phyloP scores from a whole-genome alignment of 139 green algal genomes.

The Limnomonas spitsbergensis region DNA sequence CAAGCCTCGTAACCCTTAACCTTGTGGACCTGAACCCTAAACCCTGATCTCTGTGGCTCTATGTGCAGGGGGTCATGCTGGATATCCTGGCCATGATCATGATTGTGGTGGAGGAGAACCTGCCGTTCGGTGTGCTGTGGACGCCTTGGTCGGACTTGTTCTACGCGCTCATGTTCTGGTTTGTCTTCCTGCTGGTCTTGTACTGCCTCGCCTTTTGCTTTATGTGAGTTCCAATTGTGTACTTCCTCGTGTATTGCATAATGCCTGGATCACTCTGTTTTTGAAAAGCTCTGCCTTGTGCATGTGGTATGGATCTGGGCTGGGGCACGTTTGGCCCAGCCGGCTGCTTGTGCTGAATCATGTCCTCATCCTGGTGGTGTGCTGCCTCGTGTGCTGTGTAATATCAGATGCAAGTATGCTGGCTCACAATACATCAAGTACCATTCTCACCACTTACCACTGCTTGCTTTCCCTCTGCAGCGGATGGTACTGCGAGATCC shows the following conservation, averaged over 20 bases:
- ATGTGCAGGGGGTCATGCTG: slow-evolving; percentile 54
- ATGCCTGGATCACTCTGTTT: slow-evolving; percentile 6
- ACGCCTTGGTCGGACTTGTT: slow-evolving; percentile 55
- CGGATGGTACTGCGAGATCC: slow-evolving; percentile 68
- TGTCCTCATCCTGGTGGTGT: background rate
- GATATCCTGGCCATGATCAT: slow-evolving; percentile 68
- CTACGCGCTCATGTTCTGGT: slow-evolving; percentile 62
- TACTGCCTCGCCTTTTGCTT: slow-evolving; percentile 73
- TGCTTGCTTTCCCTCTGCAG: slow-evolving; percentile 25
- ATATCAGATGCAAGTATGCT: no score
- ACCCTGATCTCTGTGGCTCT: no score
- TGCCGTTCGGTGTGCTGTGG: slow-evolving; percentile 57
- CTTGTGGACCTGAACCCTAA: no score
- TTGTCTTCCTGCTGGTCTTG: slow-evolving; percentile 60
- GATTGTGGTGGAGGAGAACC: slow-evolving; percentile 62
- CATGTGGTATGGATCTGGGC: background rate
- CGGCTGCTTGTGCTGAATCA: background rate
- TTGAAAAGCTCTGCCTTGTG: background rate
- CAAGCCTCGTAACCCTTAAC: no score
- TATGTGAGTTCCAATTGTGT: slow-evolving; percentile 44
- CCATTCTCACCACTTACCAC: background rate
- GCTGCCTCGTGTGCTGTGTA: background rate
- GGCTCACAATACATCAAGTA: background rate
- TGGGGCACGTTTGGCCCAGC: background rate
- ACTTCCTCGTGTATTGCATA: background rate